phyloP scores from a whole-genome alignment of 345 rosid genomes.

The Camelina neglecta region DNA sequence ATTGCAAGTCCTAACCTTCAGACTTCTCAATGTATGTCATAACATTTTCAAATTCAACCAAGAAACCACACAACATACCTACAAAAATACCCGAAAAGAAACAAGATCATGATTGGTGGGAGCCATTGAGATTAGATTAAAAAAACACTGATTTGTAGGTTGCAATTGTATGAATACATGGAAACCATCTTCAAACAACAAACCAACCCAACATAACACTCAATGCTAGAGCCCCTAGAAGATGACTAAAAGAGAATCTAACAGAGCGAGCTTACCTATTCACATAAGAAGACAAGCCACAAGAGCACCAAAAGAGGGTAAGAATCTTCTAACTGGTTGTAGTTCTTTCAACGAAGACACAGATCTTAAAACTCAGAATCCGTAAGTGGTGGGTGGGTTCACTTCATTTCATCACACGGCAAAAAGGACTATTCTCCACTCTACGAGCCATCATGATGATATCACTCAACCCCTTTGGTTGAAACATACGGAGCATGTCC shows the following conservation, averaged over 20 bases:
- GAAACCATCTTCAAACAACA: not conserved
- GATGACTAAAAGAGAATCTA: constrained; percentile 3
- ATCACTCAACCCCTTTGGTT: constrained; percentile 14
- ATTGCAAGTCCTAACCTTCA: not conserved
- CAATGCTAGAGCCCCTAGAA: constrained; percentile 17
- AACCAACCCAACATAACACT: constrained; percentile 5
- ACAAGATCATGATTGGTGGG: constrained; percentile 1
- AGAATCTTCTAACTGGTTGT: not conserved
- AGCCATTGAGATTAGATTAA: not conserved
- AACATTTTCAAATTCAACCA: not conserved
- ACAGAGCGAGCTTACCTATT: constrained; percentile 10
- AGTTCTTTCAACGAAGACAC: not conserved
- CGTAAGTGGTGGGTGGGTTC: not conserved
- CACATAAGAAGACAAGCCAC: constrained; percentile 7
- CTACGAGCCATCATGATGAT: constrained; percentile 12
- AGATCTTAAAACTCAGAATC: not conserved
- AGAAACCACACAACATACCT: not conserved
- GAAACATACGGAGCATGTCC: constrained; percentile 8
- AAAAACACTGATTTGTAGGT: not conserved
- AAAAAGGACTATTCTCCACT: constrained; percentile 26
- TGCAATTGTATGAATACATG: constrained; percentile 1
- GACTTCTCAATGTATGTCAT: not conserved
- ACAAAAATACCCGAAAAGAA: too few relatives aligned
- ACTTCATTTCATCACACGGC: not conserved
- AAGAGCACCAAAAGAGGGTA: too few relatives aligned